Percentiles rank a stretch among this genome's conserved stretches.
Evolutionary conservation across 1,284 basidiomycete species (phyloP).

Genomic region (Microbotryum saponariae): DNA sequence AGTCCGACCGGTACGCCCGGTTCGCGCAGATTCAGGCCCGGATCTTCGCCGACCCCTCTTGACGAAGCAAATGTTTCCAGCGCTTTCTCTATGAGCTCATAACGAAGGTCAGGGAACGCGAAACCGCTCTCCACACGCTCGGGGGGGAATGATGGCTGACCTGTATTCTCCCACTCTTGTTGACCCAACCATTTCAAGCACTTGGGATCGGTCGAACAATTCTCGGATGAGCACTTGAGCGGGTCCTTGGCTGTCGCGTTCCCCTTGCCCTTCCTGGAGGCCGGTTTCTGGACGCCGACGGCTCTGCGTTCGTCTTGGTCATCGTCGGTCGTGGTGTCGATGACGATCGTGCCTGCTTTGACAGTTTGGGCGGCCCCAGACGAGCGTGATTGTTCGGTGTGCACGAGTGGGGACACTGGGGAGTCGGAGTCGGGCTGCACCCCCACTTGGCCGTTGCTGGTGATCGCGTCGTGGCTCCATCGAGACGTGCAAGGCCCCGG

Average conservation of each 20-base stretch:
- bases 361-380: no score
- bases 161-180: constrained; percentile 62
- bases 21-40: constrained; percentile 47
- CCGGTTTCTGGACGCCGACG: not conserved
- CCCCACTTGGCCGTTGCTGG: not conserved
- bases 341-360: not conserved
- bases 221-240: constrained; percentile 52
- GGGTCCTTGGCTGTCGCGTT: constrained; percentile 8
- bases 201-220: constrained; percentile 64
- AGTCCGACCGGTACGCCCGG: constrained; percentile 65
- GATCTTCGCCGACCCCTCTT: constrained; percentile 51
- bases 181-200: constrained; percentile 81
- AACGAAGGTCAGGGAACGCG: not conserved
- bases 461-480: not conserved
- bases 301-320: constrained; percentile 5
- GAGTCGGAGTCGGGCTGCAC: no score
- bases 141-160: constrained; percentile 18
- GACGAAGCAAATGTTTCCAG: constrained; percentile 51
- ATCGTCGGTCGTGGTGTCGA: not conserved
- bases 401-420: no score
- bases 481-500: no score
- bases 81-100: constrained; percentile 45
- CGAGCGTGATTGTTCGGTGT: no score
- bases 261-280: constrained; percentile 1
- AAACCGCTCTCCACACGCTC: not conserved